Evolutionary conservation across 75 land plant species (phyloP), one percentile per base, ranked within the genome.

Genomic region (Picea glauca): DNA sequence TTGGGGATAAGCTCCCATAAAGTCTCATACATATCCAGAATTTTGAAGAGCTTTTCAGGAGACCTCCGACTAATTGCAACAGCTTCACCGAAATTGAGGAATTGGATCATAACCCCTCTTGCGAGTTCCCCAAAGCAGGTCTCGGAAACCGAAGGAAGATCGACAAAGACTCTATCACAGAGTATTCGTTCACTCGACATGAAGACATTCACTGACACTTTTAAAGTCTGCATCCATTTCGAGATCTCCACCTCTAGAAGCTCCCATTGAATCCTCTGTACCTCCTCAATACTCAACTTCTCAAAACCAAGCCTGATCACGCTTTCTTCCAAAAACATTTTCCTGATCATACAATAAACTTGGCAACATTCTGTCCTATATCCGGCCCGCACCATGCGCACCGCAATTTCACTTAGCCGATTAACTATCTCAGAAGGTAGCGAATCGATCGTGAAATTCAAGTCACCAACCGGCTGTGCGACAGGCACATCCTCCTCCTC

Each of bases 191-290:
- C 99, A 57, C 81, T 81, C 60, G 93, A 75, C 74, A 94, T 88
- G 64, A 84, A 83, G n/a, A 60, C 58, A 18, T 60, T 72, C 43
- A 86, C 32, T 77, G 82, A 82, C 2, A 77, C 78, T 62, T 86
- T 86, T 78, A 92, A 84, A 73, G 85, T 87, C 75, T 78, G 80
- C 75, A 82, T 88, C 96, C 97, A 96, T 20, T 78, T 83, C 60
- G 73, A 82, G 75, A 94, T 92, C 70, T 89, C 83, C 13, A 40
- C 73, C 83, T 92, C 93, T 4, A 92, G 85, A 9, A 80, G 3
- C 60, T 94, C 94, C 97, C 97, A 96, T 21, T 63, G 80, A 91
- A 90, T 92, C 82, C 66, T 87, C 76, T 90, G 91, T 1, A 92
- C 87, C 26, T 96, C 94, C 62, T 94, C 99, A 50, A 90, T 87